Base-by-base conservation (phyloP, 2,329 filamentous ascomycete species). In the Lasiodiplodia hormozganensis region DNA sequence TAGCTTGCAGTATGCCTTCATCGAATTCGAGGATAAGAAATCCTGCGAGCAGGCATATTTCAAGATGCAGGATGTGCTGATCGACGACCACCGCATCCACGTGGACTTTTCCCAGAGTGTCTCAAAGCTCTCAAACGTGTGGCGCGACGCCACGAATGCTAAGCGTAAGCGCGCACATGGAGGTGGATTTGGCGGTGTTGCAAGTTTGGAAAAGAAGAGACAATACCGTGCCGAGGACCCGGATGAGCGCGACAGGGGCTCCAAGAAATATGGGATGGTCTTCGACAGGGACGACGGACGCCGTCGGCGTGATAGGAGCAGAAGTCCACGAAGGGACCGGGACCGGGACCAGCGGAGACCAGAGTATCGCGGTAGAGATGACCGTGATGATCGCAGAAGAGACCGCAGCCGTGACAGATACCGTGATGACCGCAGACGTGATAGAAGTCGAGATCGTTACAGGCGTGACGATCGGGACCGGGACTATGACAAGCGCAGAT, bases 51-150 rank as follows among this genome's bases (percentile, higher is more conserved):
- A 92, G 65, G 96, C 96, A 2, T 99, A 97, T 76, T 96, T 96
- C 83, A 99, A 99, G 82, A 99, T 99, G 96, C 94, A 99, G 79
- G 93, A 91, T 2, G 95, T 98, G 1, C 83, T 99, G 67, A 98
- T 99, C 72, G 96, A 99, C 75, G 96, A 99, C 74, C 92, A 97
- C 72, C 90, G 96, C 52, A 99, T 99, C 71, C 96, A 99, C 76
- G 96, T 99, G 68, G 96, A 99, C 81, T 99, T 99, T 80, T 97
- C 94, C 12, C 96, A 99, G 82, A 97, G 93, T 77, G 96, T 91
- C 12, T 89, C 88, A 70, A 95, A 93, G 77, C 82, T 99, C 8
- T 96, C 93, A 56, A 93, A 97, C 71, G 90, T 90, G 18, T 99
- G 96, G 96, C 88, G 96, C 70, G 91, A 89, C 70, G 90, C 90